Percentiles rank a stretch among this genome's conserved stretches.
These are phyloP conservation scores for Leavenworthia alabamica DNA, from an alignment of 345 rosid genomes.

Conservation along the genomic window DNA sequence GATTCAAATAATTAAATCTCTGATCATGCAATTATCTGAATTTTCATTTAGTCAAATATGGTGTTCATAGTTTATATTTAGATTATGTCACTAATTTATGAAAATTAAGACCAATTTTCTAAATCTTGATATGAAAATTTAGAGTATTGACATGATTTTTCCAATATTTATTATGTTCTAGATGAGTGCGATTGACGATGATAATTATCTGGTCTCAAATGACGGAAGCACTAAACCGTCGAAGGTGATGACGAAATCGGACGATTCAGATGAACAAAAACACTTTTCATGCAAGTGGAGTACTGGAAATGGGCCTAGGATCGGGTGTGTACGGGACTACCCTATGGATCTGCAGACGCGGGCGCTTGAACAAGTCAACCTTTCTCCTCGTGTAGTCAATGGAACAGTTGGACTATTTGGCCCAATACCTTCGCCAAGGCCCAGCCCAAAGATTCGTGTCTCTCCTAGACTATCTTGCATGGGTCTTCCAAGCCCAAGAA, in stretches of 20 bases:
- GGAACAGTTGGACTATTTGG: constrained; percentile 38
- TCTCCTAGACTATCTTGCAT: constrained; percentile 73
- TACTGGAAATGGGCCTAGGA: constrained; percentile 72
- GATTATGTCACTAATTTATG: background rate
- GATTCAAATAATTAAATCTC: background rate
- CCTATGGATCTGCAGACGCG: constrained; percentile 55
- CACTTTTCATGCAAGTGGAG: constrained; percentile 65
- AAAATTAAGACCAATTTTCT: background rate
- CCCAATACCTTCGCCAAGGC: constrained; percentile 87
- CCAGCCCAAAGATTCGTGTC: constrained; percentile 61
- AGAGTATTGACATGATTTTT: background rate
- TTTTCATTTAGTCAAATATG: no score
- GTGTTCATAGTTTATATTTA: background rate
- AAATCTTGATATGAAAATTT: background rate
- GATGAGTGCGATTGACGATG: constrained; percentile 70
- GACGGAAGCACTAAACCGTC: constrained; percentile 12
- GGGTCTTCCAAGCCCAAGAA: constrained; percentile 75
- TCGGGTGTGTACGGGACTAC: constrained; percentile 84
- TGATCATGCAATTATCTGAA: background rate
- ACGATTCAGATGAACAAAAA: constrained; percentile 16
- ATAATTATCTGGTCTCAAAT: constrained; percentile 21
- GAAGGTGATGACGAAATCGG: background rate
- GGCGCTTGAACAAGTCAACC: constrained; percentile 77
- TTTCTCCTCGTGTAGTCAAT: constrained; percentile 58
- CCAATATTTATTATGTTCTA: constrained; percentile 12